A percentile compares a stretch with the other conserved stretches of the same genome.
Evolutionary conservation across 176 grass and related monocot genomes (phyloP).

Genomic region (Eleusine coracana): DNA sequence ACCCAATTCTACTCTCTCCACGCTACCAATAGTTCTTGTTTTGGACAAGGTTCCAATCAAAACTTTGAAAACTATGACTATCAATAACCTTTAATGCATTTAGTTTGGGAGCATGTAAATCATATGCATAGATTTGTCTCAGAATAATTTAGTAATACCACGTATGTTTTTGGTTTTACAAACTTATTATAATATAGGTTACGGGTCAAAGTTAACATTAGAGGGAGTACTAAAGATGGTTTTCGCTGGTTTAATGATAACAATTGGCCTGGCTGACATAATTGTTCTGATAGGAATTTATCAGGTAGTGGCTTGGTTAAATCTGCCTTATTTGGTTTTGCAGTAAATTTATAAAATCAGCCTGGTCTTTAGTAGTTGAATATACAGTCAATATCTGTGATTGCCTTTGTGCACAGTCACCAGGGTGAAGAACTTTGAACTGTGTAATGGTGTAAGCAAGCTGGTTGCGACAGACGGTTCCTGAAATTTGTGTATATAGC

Average conservation of each 20-base stretch:
- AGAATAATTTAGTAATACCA: background rate
- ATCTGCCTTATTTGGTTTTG: background rate
- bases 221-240: background rate
- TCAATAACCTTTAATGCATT: too few relatives aligned
- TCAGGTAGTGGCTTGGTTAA: background rate
- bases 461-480: background rate
- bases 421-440: too few relatives aligned
- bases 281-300: conserved; percentile 6
- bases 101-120: background rate
- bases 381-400: background rate
- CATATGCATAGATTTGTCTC: background rate
- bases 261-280: conserved; percentile 11
- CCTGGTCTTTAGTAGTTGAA: background rate
- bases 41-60: too few relatives aligned
- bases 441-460: too few relatives aligned
- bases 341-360: background rate
- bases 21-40: too few relatives aligned
- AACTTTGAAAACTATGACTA: too few relatives aligned
- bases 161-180: background rate
- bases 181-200: background rate
- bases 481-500: background rate
- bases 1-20: background rate
- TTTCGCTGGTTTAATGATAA: background rate
- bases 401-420: background rate
- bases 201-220: background rate